Percentiles rank a stretch among this genome's conserved stretches.
phyloP scores from a whole-genome alignment of 345 rosid species.

The Populus deltoides region DNA sequence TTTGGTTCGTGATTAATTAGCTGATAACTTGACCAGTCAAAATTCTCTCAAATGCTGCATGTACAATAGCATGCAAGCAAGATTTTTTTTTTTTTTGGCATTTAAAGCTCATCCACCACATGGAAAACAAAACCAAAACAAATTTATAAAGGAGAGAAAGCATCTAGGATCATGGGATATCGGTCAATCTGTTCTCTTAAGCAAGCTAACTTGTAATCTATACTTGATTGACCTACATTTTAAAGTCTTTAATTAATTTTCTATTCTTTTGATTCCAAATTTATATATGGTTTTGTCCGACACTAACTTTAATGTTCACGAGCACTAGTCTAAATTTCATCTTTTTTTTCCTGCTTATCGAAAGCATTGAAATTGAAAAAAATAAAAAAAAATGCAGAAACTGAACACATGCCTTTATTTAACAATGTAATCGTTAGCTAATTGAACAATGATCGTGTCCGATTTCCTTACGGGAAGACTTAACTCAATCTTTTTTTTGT shows the following conservation, averaged over 20 bases:
- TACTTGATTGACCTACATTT: not conserved
- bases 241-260: not conserved
- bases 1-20: not conserved
- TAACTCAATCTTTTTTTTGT: not conserved
- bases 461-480: not conserved
- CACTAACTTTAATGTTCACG: not conserved
- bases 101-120: slow-evolving; percentile 4
- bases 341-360: not conserved
- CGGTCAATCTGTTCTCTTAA: not conserved
- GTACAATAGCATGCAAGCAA: not conserved
- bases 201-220: not conserved
- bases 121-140: not conserved
- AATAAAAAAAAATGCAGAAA: not conserved
- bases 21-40: slow-evolving; percentile 24
- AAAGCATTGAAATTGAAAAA: not conserved
- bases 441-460: not conserved
- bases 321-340: no score
- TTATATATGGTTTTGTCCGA: not conserved
- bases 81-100: no score
- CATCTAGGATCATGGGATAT: slow-evolving; percentile 20
- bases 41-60: not conserved
- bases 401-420: not conserved
- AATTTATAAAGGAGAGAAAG: slow-evolving; percentile 13
- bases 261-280: not conserved
- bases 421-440: not conserved